Conservation (phyloP, 192 early-diverging fungal species). For the Funneliformis mosseae region DNA sequence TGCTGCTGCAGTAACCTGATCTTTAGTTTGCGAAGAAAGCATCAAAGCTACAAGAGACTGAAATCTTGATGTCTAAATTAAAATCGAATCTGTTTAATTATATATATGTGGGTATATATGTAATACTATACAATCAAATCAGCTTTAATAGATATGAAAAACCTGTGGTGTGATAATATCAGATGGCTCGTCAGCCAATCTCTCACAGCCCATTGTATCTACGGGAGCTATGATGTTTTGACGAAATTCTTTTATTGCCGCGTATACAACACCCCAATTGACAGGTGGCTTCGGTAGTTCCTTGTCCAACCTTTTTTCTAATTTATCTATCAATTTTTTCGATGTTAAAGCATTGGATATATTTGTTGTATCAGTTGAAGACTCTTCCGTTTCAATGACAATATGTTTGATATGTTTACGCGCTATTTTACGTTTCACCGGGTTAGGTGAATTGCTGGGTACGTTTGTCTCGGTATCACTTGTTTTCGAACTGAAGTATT, state of each 20-base stretch:
- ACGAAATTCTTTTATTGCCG: constrained; percentile 70
- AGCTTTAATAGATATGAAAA: not conserved
- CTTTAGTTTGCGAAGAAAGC: constrained; percentile 94
- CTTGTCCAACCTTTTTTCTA: not conserved
- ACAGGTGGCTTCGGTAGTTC: not conserved
- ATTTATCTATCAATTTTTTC: not conserved
- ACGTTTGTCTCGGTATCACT: not conserved
- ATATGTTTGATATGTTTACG: constrained; percentile 10
- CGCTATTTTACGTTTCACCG: not conserved
- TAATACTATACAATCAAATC: not conserved
- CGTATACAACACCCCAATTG: constrained; percentile 14
- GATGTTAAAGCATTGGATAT: not conserved
- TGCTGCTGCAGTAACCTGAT: constrained; percentile 80
- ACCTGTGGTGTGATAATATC: constrained; percentile 44
- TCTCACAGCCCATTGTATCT: constrained; percentile 87
- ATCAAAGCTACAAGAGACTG: constrained; percentile 84
- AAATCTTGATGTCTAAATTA: constrained; percentile 67
- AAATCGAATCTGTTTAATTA: not conserved
- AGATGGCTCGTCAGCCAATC: constrained; percentile 55
- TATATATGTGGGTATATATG: not conserved
- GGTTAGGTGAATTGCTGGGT: not conserved
- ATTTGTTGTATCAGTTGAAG: not conserved
- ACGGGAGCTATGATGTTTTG: constrained; percentile 71
- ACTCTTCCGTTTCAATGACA: constrained; percentile 13
- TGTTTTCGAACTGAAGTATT: constrained; percentile 12